Percentiles rank a stretch among this genome's conserved stretches.
Conservation (phyloP, 192 early-diverging fungal species). For the Diversispora eburnea region DNA sequence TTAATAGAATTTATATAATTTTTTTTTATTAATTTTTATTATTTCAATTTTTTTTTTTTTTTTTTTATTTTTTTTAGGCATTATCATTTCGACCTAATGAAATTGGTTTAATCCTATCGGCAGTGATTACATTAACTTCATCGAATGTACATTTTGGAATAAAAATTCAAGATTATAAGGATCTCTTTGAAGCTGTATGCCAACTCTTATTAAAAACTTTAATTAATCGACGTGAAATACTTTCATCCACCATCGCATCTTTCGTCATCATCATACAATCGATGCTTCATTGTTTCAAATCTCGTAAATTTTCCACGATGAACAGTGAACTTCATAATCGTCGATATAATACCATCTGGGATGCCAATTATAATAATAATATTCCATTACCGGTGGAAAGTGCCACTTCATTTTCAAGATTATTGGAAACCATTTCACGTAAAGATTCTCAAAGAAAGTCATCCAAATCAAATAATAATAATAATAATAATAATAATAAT, state of each 20-base stretch:
- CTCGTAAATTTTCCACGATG: constrained; percentile 22
- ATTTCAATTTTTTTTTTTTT: neutral
- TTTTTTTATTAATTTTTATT: neutral
- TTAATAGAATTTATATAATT: neutral
- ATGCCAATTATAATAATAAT: neutral
- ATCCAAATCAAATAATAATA: constrained; percentile 10
- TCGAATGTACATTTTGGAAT: neutral
- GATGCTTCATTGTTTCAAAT: constrained; percentile 57
- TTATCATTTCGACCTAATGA: constrained; percentile 10
- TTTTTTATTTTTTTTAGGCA: neutral
- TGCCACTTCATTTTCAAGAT: constrained; percentile 36
- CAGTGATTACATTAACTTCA: constrained; percentile 9
- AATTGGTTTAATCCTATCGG: constrained; percentile 15
- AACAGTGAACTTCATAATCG: constrained; percentile 10
- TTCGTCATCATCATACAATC: constrained; percentile 51
- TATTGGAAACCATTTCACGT: constrained; percentile 36
- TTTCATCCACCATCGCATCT: constrained; percentile 48
- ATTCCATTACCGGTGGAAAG: constrained; percentile 31
- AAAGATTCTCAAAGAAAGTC: constrained; percentile 31
- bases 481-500: too few relatives aligned
- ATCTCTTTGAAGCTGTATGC: constrained; percentile 17
- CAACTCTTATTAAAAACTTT: constrained; percentile 49
- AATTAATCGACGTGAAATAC: constrained; percentile 45
- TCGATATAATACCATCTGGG: constrained; percentile 1
- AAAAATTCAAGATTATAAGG: constrained; percentile 1